These are phyloP conservation scores for Lentinula edodes DNA, from an alignment of 768 basidiomycete genomes.

Conservation along the genomic window DNA sequence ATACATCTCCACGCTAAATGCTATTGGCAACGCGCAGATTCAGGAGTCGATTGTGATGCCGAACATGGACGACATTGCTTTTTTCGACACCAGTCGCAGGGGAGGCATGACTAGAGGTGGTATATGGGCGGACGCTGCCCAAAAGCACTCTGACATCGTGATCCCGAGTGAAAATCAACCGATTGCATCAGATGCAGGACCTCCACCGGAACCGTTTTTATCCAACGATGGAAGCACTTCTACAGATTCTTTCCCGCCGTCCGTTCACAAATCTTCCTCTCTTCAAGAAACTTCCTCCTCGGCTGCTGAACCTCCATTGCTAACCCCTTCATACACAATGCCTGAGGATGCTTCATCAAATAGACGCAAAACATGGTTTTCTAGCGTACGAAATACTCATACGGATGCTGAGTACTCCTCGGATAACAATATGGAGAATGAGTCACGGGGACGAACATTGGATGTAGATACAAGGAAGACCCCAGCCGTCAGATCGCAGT, in stretches of 20 bases:
- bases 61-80: slow-evolving; percentile 97
- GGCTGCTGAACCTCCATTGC: not conserved
- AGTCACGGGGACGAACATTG: slow-evolving; percentile 30
- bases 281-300: slow-evolving; percentile 5
- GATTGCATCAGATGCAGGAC: not conserved
- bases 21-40: slow-evolving; percentile 47
- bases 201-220: not conserved
- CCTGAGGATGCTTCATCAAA: slow-evolving; percentile 14
- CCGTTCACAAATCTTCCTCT: slow-evolving; percentile 1
- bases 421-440: slow-evolving; percentile 19
- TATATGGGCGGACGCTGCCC: slow-evolving; percentile 77
- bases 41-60: slow-evolving; percentile 92
- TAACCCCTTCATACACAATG: not conserved
- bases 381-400: slow-evolving; percentile 35
- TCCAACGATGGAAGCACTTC: not conserved
- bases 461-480: slow-evolving; percentile 25
- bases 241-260: not conserved
- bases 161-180: not conserved
- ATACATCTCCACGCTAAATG: not conserved
- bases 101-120: slow-evolving; percentile 71
- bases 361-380: slow-evolving; percentile 56
- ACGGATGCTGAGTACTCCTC: slow-evolving; percentile 16
- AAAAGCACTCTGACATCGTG: slow-evolving; percentile 23
- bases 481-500: slow-evolving; percentile 24
- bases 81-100: slow-evolving; percentile 67